phyloP scores from a whole-genome alignment of 257 asterid species.

The Knoxia roxburghii region DNA sequence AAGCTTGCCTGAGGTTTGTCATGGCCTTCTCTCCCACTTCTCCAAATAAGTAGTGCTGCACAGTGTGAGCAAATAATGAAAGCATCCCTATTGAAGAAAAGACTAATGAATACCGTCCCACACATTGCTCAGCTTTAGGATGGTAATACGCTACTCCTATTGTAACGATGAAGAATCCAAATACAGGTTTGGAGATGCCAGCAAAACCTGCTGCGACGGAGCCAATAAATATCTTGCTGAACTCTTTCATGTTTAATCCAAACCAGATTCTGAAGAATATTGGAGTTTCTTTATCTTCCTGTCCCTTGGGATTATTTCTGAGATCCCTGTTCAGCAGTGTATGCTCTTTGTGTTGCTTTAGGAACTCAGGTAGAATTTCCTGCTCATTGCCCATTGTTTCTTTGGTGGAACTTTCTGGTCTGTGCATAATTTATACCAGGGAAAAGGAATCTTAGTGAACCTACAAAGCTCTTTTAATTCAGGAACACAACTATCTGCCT shows the following conservation, averaged over 20 bases:
- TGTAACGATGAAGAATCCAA: constrained; percentile 78
- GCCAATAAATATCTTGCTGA: constrained; percentile 42
- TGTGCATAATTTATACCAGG: constrained; percentile 22
- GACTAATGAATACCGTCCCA: constrained; percentile 48
- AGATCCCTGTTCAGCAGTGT: constrained; percentile 29
- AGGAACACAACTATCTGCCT: not conserved
- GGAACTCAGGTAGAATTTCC: constrained; percentile 33
- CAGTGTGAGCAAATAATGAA: constrained; percentile 64
- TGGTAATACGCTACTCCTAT: constrained; percentile 75
- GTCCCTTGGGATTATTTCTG: constrained; percentile 23
- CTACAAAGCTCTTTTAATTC: not conserved
- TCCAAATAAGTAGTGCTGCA: constrained; percentile 75
- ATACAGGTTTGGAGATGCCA: constrained; percentile 70
- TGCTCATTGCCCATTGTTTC: constrained; percentile 26
- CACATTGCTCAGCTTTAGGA: constrained; percentile 39
- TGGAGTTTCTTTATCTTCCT: constrained; percentile 26
- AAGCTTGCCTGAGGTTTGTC: constrained; percentile 57
- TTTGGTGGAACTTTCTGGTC: constrained; percentile 33
- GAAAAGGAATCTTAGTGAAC: not conserved
- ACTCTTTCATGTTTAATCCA: constrained; percentile 47
- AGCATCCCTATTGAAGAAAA: constrained; percentile 59
- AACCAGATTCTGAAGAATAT: constrained; percentile 75
- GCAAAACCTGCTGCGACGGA: constrained; percentile 72
- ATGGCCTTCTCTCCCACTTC: constrained; percentile 71
- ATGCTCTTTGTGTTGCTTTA: constrained; percentile 28